Base-by-base conservation (phyloP, 2,329 filamentous ascomycete genomes). In the Myriangium duriaei region DNA sequence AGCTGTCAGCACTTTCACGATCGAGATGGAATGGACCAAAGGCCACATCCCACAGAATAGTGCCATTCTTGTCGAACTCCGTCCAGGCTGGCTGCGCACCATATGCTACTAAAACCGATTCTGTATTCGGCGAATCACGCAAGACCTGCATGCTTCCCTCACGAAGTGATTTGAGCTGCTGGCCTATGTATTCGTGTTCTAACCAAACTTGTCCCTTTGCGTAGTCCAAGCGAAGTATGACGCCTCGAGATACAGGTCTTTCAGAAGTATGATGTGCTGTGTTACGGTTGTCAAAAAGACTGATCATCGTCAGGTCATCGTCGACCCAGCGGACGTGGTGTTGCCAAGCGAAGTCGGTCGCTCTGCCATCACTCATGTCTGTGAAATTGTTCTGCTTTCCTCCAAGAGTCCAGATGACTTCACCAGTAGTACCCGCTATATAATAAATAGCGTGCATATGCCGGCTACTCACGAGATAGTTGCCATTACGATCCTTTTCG, bases 101-200 rank as follows among this genome's bases (percentile, higher is more conserved):
- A 65, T 69, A 76, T 40, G 69, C 69, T 12, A 76, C 62, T 9
- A 76, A 50, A 2, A 67, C 63, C 39, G 72, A 69, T 16, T 64
- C 65, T 5, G 26, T 15, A 15, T 37, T 24, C 1, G 31, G 31
- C n/a, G 62, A 63, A 32, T 65, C 65, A 0, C 65, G 61, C 0
- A 76, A 57, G 1, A 70, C 48, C 43, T 77, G 72, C 17, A 68
- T 64, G 30, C 61, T 65, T 2, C 66, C 66, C 45, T 70, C 65
- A 7, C 60, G 69, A 43, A 56, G 64, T 42, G 63, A 60, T 3
- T 56, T 57, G 16, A 30, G 40, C 29, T 34, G 35, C 29, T 11
- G 34, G 5, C 11, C 18, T 17, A 19, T 13, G 30, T 29, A 39
- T 11, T 16, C 11, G 13, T 30, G 26, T 17, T 32, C 19, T 5